Percentiles rank a stretch among this genome's conserved stretches.
Evolutionary conservation across 208 protist genomes (phyloP).

Genomic region (Trichomonas tenax): DNA sequence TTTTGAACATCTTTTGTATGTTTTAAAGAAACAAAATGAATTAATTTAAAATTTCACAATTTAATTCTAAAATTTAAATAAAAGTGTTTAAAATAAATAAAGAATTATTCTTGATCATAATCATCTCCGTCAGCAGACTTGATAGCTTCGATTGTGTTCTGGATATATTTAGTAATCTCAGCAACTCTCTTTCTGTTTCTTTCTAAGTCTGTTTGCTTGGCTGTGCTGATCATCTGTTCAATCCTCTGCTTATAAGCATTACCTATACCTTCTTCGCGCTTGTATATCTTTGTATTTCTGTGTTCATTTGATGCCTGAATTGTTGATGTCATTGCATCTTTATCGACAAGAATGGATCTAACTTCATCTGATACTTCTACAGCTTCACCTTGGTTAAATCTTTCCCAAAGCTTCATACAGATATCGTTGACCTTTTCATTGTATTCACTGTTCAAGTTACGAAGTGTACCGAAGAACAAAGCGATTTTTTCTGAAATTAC

Average conservation of each 20-base stretch:
- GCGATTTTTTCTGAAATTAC: not conserved
- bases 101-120: not conserved
- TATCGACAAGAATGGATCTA: constrained; percentile 1
- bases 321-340: not conserved
- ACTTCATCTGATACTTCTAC: constrained; percentile 5
- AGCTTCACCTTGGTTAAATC: not conserved
- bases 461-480: not conserved
- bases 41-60: not conserved
- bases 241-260: not conserved
- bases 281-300: constrained; percentile 12
- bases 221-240: not conserved
- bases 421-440: constrained; percentile 5
- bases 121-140: not conserved
- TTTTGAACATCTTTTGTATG: too few species aligned
- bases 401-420: not conserved
- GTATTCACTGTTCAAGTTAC: not conserved
- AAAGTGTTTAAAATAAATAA: not conserved
- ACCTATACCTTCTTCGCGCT: not conserved
- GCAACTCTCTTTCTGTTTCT: constrained; percentile 12
- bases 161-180: constrained; percentile 5
- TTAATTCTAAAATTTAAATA: not conserved
- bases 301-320: not conserved
- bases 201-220: not conserved
- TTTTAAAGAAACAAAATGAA: too few species aligned
- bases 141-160: not conserved